These are phyloP conservation scores for Ajuga reptans DNA, from an alignment of 305 asterid genomes.

Conservation along the genomic window DNA sequence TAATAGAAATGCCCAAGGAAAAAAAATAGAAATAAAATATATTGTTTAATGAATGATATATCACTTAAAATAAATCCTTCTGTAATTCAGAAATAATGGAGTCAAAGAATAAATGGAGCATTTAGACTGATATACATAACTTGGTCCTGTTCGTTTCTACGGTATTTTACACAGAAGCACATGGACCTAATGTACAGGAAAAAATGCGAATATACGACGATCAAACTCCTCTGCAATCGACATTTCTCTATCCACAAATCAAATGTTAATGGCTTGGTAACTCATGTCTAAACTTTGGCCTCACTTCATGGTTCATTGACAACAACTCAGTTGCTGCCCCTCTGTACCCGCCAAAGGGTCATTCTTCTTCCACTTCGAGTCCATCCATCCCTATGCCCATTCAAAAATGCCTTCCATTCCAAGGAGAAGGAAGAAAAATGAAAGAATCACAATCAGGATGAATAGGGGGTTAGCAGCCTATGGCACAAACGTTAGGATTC, in stretches of 20 bases:
- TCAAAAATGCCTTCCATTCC: constrained; percentile 24
- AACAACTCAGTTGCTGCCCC: background rate
- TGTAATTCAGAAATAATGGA: no score
- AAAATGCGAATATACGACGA: background rate
- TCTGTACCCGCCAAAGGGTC: constrained; percentile 15
- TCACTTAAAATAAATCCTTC: no score
- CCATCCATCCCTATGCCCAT: background rate
- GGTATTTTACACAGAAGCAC: constrained; percentile 24
- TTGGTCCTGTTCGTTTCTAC: background rate
- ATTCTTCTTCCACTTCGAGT: constrained; percentile 20
- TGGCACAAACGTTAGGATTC: background rate
- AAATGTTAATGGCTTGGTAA: constrained; percentile 24
- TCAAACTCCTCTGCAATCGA: background rate
- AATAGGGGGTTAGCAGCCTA: constrained; percentile 1
- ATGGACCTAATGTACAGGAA: constrained; percentile 33
- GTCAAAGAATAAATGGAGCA: background rate
- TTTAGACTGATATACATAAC: background rate
- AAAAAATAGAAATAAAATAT: no score
- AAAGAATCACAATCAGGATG: constrained; percentile 40
- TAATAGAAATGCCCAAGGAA: no score
- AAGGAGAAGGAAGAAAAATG: constrained; percentile 30
- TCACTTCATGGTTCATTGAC: background rate
- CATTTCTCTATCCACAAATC: constrained; percentile 24
- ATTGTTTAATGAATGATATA: no score
- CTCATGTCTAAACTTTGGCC: background rate